Evolutionary conservation across 495 filamentous ascomycete species (phyloP).

Genomic region (Parathielavia appendiculata): DNA sequence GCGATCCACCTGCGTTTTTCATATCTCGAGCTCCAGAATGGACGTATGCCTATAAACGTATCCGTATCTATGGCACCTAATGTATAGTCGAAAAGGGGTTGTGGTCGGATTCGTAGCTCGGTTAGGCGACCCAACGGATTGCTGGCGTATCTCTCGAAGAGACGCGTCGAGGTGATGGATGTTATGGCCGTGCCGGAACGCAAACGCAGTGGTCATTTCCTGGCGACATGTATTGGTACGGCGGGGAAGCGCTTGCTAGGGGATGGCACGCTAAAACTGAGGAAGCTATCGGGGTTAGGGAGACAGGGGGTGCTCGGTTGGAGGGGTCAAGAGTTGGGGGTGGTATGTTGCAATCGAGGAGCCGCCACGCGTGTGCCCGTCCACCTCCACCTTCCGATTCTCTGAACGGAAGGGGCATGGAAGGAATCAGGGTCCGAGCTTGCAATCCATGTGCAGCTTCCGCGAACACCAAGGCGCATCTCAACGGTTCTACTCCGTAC

Average conservation of each 20-base stretch:
- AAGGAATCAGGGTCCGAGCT: neutral
- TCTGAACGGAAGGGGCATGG: neutral
- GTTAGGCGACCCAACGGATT: neutral
- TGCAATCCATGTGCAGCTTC: slow-evolving; percentile 2
- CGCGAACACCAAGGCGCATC: neutral
- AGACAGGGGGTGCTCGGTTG: neutral
- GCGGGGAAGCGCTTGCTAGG: slow-evolving; percentile 2
- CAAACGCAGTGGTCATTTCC: slow-evolving; percentile 9
- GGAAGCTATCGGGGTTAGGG: neutral
- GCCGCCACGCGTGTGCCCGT: slow-evolving; percentile 11
- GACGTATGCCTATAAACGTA: too few species aligned
- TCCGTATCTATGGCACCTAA: too few species aligned
- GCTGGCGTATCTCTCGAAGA: slow-evolving; percentile 3
- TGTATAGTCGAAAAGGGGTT: too few species aligned
- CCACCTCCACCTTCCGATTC: neutral
- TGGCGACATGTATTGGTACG: neutral
- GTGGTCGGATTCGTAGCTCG: neutral
- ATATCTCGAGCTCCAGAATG: too few species aligned
- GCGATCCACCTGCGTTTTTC: too few species aligned
- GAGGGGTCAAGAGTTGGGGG: too few species aligned
- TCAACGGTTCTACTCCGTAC: neutral
- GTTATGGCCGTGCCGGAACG: neutral
- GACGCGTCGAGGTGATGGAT: neutral
- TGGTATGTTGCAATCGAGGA: neutral
- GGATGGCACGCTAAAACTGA: slow-evolving; percentile 1